Evolutionary conservation across 495 filamentous ascomycete species (phyloP).

Genomic region (Aspergillus carlsbadensis): DNA sequence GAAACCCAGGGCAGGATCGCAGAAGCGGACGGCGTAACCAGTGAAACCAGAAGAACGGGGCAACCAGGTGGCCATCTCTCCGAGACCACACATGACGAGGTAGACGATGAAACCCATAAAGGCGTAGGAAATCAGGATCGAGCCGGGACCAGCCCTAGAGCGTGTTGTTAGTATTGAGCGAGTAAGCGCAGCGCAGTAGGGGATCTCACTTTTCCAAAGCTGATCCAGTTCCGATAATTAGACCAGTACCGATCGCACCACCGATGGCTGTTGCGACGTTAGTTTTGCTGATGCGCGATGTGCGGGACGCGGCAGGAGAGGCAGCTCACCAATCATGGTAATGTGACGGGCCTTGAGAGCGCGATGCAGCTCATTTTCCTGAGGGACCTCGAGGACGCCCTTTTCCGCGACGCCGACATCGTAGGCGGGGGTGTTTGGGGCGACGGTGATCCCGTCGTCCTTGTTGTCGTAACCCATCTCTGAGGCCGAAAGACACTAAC

Average conservation of each 20-base stretch:
- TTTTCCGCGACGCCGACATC: conserved; percentile 29
- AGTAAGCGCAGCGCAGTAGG: not conserved
- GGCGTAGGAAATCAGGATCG: conserved; percentile 68
- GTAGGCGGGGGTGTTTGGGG: conserved; percentile 15
- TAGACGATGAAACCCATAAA: conserved; percentile 63
- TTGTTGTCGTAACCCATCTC: conserved; percentile 18
- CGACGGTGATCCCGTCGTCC: conserved; percentile 18
- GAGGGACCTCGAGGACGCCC: conserved; percentile 22
- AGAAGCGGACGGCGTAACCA: conserved; percentile 61
- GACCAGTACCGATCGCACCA: conserved; percentile 49
- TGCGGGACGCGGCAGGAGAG: not conserved
- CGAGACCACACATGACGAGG: conserved; percentile 63
- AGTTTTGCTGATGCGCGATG: not conserved
- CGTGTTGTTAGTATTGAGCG: not conserved
- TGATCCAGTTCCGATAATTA: conserved; percentile 65
- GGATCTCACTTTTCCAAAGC: conserved; percentile 54
- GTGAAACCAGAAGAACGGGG: conserved; percentile 61
- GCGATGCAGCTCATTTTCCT: conserved; percentile 55
- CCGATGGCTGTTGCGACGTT: conserved; percentile 8
- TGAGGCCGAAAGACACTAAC: too few relatives aligned
- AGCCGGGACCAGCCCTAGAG: conserved; percentile 56
- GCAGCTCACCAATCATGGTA: conserved; percentile 67
- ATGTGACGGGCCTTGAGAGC: conserved; percentile 75
- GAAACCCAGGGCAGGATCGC: conserved; percentile 67
- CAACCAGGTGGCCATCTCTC: conserved; percentile 70